Evolutionary conservation across 2,329 filamentous ascomycete species (phyloP), one percentile per base, ranked within the genome.

Genomic region (Cytospora schulzeri): DNA sequence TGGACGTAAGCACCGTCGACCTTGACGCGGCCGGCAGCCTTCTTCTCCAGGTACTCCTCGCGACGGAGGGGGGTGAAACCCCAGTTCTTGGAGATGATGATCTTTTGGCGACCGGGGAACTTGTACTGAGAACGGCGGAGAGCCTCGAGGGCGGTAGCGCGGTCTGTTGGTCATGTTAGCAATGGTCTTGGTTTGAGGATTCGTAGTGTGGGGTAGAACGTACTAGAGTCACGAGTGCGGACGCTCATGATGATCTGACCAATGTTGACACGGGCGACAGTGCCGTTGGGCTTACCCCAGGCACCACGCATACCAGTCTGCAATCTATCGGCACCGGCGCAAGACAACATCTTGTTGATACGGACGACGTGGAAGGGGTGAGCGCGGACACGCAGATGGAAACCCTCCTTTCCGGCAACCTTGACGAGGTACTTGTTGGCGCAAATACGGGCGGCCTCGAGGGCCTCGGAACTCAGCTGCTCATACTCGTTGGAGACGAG

Each of bases 301-400:
- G 95, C 95, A 90, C 95, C 95, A 91, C 95, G 94, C 95, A 99
- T 99, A 88, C 95, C 95, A 75, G 95, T 99, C 85, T 99, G 95
- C 83, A 99, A 88, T 91, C 95, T 93, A 98, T 99, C 95, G 90
- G 95, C 95, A 88, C 95, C 95, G 78, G 95, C 95, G 83, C 95
- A 99, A 80, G 95, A 98, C 92, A 99, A 94, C 95, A 99, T 99
- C 91, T 99, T 99, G 93, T 99, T 99, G 93, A 99, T 99, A 85
- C 95, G 95, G 88, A 99, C 91, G 84, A 99, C 95, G 88, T 99
- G 95, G 92, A 92, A 99, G 73, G 95, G 95, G 88, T 99, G 95
- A 78, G 93, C 93, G 79, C 95, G 88, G 78, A 91, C 85, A 75
- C 88, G 88, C 73, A 91, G 82, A 80, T 91, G 88, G 86, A 91